Conservation (phyloP, 2,329 filamentous ascomycete species). For the Ceratocystis cubensis region DNA sequence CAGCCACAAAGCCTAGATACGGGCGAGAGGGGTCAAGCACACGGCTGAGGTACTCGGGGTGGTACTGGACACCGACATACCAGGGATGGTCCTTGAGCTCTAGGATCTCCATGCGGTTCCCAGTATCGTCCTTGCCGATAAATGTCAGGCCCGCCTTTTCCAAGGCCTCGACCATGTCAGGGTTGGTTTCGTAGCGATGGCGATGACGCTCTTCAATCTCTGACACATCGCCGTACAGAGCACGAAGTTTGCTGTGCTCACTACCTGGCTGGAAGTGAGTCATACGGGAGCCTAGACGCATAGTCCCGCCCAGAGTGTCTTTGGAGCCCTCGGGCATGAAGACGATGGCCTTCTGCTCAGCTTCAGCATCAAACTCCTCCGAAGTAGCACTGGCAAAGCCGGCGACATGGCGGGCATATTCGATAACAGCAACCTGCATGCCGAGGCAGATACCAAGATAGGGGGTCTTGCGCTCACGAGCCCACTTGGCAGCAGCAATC, state of each 20-base stretch:
- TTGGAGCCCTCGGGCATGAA: slow-evolving; percentile 71
- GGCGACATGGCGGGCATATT: slow-evolving; percentile 68
- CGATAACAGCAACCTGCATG: slow-evolving; percentile 86
- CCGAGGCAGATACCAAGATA: slow-evolving; percentile 86
- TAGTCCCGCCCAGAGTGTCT: slow-evolving; percentile 59
- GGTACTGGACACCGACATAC: slow-evolving; percentile 75
- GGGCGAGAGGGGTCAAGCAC: slow-evolving; percentile 59
- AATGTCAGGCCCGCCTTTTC: slow-evolving; percentile 59
- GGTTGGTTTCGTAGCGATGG: slow-evolving; percentile 86
- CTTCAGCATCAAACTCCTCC: slow-evolving; percentile 42
- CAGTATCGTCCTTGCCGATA: slow-evolving; percentile 66
- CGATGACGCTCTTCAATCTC: slow-evolving; percentile 63
- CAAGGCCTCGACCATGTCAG: slow-evolving; percentile 56
- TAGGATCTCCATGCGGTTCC: slow-evolving; percentile 69
- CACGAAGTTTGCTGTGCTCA: slow-evolving; percentile 67
- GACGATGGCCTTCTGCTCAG: slow-evolving; percentile 61
- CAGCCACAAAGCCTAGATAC: slow-evolving; percentile 76
- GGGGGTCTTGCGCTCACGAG: slow-evolving; percentile 65
- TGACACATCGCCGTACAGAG: slow-evolving; percentile 52
- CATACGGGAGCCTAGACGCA: slow-evolving; percentile 66
- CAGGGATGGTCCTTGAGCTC: slow-evolving; percentile 74
- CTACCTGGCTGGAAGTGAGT: slow-evolving; percentile 62
- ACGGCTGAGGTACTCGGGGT: slow-evolving; percentile 71
- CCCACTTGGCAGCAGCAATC: slow-evolving; percentile 77
- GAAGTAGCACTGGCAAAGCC: slow-evolving; percentile 44